phyloP scores from a whole-genome alignment of 768 basidiomycete genomes.

The Russula ochroleuca region DNA sequence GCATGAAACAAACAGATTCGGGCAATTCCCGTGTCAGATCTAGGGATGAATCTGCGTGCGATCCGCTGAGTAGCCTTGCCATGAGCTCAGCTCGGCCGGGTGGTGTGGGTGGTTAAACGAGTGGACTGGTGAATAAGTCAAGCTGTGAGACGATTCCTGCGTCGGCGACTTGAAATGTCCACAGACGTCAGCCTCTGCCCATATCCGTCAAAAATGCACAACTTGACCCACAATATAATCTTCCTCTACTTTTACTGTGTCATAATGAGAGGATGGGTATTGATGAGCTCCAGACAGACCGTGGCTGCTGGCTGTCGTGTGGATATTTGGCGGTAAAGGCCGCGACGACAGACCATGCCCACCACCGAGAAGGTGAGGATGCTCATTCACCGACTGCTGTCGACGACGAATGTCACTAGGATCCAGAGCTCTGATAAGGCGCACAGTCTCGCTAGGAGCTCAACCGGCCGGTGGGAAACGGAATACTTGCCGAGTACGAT shows the following conservation, averaged over 20 bases:
- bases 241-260: slow-evolving; percentile 29
- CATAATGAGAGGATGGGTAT: slow-evolving; percentile 25
- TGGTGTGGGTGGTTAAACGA: slow-evolving; percentile 20
- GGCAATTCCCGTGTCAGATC: slow-evolving; percentile 28
- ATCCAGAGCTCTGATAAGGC: slow-evolving; percentile 44
- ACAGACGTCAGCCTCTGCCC: neutral
- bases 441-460: slow-evolving; percentile 34
- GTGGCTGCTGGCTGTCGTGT: slow-evolving; percentile 42
- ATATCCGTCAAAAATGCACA: neutral
- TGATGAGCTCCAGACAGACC: slow-evolving; percentile 36
- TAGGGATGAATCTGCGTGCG: slow-evolving; percentile 59
- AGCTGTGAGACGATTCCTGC: slow-evolving; percentile 25
- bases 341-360: slow-evolving; percentile 21
- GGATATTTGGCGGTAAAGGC: slow-evolving; percentile 5
- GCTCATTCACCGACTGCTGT: slow-evolving; percentile 68
- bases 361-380: slow-evolving; percentile 36
- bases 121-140: slow-evolving; percentile 29
- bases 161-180: slow-evolving; percentile 24
- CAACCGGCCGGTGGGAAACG: slow-evolving; percentile 38
- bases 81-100: slow-evolving; percentile 48
- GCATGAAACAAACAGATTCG: slow-evolving; percentile 22
- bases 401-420: slow-evolving; percentile 54
- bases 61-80: slow-evolving; percentile 65
- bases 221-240: slow-evolving; percentile 25
- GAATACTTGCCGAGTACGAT: slow-evolving; percentile 83